A percentile compares a stretch with the other conserved stretches of the same genome.
These are phyloP conservation scores for Crithidia bombi DNA, from an alignment of 208 protist species.

Conservation along the genomic window DNA sequence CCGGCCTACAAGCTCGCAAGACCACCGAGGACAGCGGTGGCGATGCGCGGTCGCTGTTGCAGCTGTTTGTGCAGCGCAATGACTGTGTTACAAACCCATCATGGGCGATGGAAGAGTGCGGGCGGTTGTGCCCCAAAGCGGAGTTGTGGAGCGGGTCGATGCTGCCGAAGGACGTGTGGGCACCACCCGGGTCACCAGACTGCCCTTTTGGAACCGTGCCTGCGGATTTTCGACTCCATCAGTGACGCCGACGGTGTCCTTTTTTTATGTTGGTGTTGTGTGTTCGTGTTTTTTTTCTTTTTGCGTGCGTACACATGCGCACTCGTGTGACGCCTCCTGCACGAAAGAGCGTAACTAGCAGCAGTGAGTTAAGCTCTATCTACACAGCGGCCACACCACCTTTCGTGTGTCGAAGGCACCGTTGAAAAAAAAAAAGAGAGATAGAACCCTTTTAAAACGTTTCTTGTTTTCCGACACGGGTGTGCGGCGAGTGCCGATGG, in stretches of 20 bases:
- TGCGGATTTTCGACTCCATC: conserved; percentile 38
- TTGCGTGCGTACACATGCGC: neutral
- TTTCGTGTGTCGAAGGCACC: too few relatives aligned
- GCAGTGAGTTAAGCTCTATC: too few relatives aligned
- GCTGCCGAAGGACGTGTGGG: conserved; percentile 68
- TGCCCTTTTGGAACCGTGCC: conserved; percentile 73
- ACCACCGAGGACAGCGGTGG: too few relatives aligned
- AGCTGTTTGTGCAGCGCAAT: conserved; percentile 14
- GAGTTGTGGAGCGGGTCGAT: conserved; percentile 60
- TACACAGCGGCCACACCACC: too few relatives aligned
- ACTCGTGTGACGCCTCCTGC: too few relatives aligned
- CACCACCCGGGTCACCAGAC: conserved; percentile 51
- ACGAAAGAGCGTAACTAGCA: too few relatives aligned
- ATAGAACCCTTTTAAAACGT: too few relatives aligned
- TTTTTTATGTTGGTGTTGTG: too few relatives aligned
- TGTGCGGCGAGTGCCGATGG: too few relatives aligned
- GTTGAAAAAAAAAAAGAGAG: too few relatives aligned
- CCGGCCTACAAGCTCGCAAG: too few relatives aligned
- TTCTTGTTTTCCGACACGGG: too few relatives aligned
- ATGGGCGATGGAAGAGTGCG: conserved; percentile 89
- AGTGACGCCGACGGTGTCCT: conserved; percentile 8
- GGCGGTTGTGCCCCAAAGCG: conserved; percentile 46
- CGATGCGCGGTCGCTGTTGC: neutral
- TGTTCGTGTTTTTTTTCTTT: conserved; percentile 6
- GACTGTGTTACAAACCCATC: conserved; percentile 42